Percentiles rank a stretch among this genome's conserved stretches.
phyloP scores from a whole-genome alignment of 148 eudicot genomes.

The Rhododendron henanense region DNA sequence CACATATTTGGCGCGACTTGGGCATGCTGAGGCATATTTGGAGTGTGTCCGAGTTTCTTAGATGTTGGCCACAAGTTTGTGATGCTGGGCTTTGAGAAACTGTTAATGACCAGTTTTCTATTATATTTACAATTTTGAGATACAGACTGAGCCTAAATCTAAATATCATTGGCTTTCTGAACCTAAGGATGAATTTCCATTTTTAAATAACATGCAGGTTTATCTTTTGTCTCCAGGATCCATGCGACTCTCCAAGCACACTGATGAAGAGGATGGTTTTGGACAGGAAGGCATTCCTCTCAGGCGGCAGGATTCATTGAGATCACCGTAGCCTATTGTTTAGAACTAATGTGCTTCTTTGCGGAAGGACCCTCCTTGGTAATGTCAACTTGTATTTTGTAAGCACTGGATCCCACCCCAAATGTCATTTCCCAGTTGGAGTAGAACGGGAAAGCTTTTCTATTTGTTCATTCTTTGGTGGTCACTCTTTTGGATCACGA shows the following conservation, averaged over 20 bases:
- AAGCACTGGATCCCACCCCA: conserved; percentile 4
- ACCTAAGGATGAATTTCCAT: not conserved
- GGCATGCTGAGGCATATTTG: not conserved
- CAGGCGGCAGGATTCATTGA: conserved; percentile 56
- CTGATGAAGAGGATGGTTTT: conserved; percentile 53
- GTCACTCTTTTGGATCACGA: not conserved
- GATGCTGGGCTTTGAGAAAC: not conserved
- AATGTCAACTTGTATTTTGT: conserved; percentile 11
- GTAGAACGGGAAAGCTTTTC: not conserved
- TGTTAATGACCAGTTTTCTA: not conserved
- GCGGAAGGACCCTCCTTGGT: conserved; percentile 3
- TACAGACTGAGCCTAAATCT: not conserved
- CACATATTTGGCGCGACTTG: not conserved
- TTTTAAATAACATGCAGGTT: conserved; percentile 27
- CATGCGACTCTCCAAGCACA: conserved; percentile 49
- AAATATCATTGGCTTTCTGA: not conserved
- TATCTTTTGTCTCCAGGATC: conserved; percentile 30
- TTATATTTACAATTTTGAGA: not conserved
- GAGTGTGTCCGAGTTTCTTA: not conserved
- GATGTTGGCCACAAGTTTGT: not conserved
- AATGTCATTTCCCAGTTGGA: not conserved
- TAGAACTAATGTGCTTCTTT: not conserved
- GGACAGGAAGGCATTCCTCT: conserved; percentile 75
- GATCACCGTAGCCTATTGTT: conserved; percentile 28
- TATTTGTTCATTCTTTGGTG: conserved; percentile 10